Percentiles rank a stretch among this genome's conserved stretches.
These are phyloP conservation scores for Macroventuria anomochaeta DNA, from an alignment of 2,329 filamentous ascomycete species.

Conservation along the genomic window DNA sequence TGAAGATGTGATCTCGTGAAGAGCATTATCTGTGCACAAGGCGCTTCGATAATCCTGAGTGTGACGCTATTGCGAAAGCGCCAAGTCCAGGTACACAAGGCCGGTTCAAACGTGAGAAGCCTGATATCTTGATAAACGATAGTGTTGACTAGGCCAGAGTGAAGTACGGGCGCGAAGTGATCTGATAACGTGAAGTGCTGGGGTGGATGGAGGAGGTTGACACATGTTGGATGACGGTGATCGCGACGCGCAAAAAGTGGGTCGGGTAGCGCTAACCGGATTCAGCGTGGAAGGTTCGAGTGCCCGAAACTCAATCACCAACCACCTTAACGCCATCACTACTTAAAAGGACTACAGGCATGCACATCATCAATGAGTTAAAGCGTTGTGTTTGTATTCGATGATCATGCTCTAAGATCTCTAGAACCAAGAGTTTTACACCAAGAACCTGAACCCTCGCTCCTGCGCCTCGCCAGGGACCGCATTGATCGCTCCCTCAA, in stretches of 20 bases:
- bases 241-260: constrained; percentile 21
- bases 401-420: background rate
- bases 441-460: constrained; percentile 71
- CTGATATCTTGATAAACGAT: constrained; percentile 18
- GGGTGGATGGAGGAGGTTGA: constrained; percentile 21
- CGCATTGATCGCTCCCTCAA: constrained; percentile 60
- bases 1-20: constrained; percentile 23
- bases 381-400: background rate
- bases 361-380: background rate
- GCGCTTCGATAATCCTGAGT: constrained; percentile 24
- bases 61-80: constrained; percentile 26
- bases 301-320: constrained; percentile 9
- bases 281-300: constrained; percentile 30
- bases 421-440: constrained; percentile 54
- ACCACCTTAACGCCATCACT: background rate
- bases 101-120: constrained; percentile 3
- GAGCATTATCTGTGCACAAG: constrained; percentile 36
- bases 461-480: constrained; percentile 63
- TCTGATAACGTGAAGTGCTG: constrained; percentile 23
- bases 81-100: constrained; percentile 13
- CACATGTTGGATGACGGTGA: constrained; percentile 19
- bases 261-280: constrained; percentile 12
- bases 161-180: background rate
- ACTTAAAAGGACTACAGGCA: background rate
- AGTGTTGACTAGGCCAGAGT: constrained; percentile 9